A percentile compares a stretch with the other conserved stretches of the same genome.
These are phyloP conservation scores for Hypsizygus marmoreus DNA, from an alignment of 768 basidiomycete genomes.

Conservation along the genomic window DNA sequence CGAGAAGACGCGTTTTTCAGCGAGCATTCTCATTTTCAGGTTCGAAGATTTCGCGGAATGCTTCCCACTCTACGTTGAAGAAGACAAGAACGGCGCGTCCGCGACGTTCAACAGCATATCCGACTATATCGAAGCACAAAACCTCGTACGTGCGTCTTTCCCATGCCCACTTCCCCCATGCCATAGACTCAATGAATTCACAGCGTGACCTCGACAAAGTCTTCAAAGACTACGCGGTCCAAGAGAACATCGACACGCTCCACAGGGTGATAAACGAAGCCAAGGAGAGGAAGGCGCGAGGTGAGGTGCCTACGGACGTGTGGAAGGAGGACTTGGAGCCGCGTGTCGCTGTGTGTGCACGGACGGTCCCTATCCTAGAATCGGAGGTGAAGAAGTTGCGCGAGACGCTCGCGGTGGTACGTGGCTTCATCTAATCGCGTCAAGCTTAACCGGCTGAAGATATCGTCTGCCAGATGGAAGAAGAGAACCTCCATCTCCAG, in stretches of 20 bases:
- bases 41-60: conserved; percentile 65
- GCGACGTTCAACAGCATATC: conserved; percentile 68
- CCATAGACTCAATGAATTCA: conserved; percentile 1
- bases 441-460: background rate
- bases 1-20: conserved; percentile 1
- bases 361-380: conserved; percentile 61
- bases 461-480: conserved; percentile 49
- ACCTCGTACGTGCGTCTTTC: conserved; percentile 39
- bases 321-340: conserved; percentile 72
- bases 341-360: conserved; percentile 59
- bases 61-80: conserved; percentile 65
- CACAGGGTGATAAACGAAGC: conserved; percentile 73
- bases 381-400: conserved; percentile 41
- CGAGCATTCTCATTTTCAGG: conserved; percentile 27
- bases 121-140: conserved; percentile 69
- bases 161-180: background rate
- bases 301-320: conserved; percentile 50
- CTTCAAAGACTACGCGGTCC: conserved; percentile 68
- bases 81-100: conserved; percentile 62
- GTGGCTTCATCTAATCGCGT: conserved; percentile 5
- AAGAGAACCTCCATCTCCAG: conserved; percentile 51
- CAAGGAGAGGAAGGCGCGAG: conserved; percentile 52
- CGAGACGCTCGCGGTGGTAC: conserved; percentile 40
- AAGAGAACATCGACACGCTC: conserved; percentile 69
- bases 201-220: conserved; percentile 69